Evolutionary conservation across 2,329 filamentous ascomycete species (phyloP).

Genomic region (Epichloe hybrida): DNA sequence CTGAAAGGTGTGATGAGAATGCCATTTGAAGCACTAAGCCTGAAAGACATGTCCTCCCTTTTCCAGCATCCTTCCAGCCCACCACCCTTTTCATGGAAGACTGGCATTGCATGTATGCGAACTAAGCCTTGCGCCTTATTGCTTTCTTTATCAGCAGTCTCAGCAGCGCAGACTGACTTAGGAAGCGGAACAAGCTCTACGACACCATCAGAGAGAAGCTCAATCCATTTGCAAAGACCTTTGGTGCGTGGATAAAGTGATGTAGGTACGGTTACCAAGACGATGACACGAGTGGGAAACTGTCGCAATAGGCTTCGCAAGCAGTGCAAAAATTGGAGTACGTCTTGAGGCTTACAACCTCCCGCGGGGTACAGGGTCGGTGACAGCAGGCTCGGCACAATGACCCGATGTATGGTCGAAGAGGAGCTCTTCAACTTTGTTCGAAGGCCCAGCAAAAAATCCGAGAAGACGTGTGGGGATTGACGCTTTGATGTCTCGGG

Average conservation of each 20-base stretch:
- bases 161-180: constrained; percentile 41
- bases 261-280: constrained; percentile 64
- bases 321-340: constrained; percentile 70
- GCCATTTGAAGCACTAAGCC: constrained; percentile 63
- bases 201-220: constrained; percentile 72
- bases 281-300: constrained; percentile 51
- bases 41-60: constrained; percentile 83
- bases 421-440: constrained; percentile 43
- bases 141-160: constrained; percentile 43
- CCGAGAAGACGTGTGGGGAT: constrained; percentile 32
- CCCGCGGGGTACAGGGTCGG: constrained; percentile 69
- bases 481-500: constrained; percentile 21
- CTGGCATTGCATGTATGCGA: constrained; percentile 66
- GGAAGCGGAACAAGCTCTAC: constrained; percentile 65
- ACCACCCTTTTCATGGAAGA: constrained; percentile 80
- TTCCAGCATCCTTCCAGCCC: constrained; percentile 54
- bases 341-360: constrained; percentile 53
- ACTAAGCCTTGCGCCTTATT: constrained; percentile 69
- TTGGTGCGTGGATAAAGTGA: constrained; percentile 64
- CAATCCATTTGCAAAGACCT: constrained; percentile 73
- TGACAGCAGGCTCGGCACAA: constrained; percentile 75
- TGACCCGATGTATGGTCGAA: constrained; percentile 59
- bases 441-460: constrained; percentile 52
- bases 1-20: constrained; percentile 81
- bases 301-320: constrained; percentile 62